Evolutionary conservation across 495 filamentous ascomycete genomes (phyloP).

Genomic region (Penicillium daleae): DNA sequence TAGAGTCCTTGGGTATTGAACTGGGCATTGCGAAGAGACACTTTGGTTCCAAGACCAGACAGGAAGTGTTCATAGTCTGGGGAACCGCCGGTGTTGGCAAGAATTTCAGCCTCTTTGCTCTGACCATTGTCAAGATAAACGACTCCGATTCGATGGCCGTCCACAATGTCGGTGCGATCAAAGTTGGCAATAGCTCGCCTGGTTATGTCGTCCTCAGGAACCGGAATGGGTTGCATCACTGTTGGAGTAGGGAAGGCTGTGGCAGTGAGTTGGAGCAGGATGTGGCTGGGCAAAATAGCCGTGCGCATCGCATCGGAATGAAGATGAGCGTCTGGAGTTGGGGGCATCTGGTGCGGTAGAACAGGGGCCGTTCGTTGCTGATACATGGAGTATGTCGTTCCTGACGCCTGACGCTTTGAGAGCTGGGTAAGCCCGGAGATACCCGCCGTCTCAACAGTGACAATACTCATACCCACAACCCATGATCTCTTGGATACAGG

Average conservation of each 20-base stretch:
- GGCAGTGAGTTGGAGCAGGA: constrained; percentile 72
- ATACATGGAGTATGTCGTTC: constrained; percentile 76
- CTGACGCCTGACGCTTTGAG: constrained; percentile 81
- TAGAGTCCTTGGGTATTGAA: constrained; percentile 97
- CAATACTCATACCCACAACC: constrained; percentile 84
- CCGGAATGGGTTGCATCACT: constrained; percentile 69
- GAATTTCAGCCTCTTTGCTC: constrained; percentile 76
- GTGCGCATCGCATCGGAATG: constrained; percentile 44
- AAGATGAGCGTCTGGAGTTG: constrained; percentile 51
- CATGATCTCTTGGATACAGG: constrained; percentile 75
- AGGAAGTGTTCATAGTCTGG: constrained; percentile 86
- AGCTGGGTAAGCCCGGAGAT: constrained; percentile 76
- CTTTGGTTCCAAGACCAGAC: constrained; percentile 76
- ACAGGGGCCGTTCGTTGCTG: constrained; percentile 71
- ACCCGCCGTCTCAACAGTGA: constrained; percentile 81
- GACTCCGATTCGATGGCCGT: constrained; percentile 93
- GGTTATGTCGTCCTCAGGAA: constrained; percentile 83
- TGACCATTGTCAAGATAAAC: constrained; percentile 89
- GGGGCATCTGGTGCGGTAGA: constrained; percentile 66
- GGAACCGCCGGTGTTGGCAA: constrained; percentile 81
- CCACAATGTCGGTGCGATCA: constrained; percentile 87
- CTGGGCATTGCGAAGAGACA: constrained; percentile 73
- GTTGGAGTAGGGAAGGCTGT: constrained; percentile 71
- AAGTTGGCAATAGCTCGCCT: constrained; percentile 76
- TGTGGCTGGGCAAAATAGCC: constrained; percentile 73